These are phyloP conservation scores for Penicillium soppii DNA, from an alignment of 495 filamentous ascomycete genomes.

Conservation along the genomic window DNA sequence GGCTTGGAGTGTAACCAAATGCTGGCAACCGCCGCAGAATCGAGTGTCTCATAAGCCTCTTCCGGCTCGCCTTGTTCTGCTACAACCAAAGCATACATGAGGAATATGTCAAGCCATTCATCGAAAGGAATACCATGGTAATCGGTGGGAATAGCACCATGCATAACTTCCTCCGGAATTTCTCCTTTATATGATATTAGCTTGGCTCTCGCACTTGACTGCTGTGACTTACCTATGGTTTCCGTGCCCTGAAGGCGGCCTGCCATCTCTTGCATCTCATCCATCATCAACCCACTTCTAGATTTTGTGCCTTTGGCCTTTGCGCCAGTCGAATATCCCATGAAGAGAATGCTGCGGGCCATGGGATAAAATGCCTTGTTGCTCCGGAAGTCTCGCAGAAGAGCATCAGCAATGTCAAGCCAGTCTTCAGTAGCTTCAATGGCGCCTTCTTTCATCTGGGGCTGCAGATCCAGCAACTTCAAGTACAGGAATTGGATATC, in stretches of 20 bases:
- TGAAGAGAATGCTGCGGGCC: slow-evolving; percentile 66
- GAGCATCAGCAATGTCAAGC: slow-evolving; percentile 69
- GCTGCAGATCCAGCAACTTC: slow-evolving; percentile 52
- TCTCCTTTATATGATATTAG: slow-evolving; percentile 19
- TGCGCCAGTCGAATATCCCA: slow-evolving; percentile 58
- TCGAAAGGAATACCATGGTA: slow-evolving; percentile 80
- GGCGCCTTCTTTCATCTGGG: slow-evolving; percentile 51
- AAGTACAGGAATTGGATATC: slow-evolving; percentile 58
- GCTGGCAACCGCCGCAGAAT: slow-evolving; percentile 69
- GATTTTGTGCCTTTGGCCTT: slow-evolving; percentile 41
- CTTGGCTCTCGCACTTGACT: neutral
- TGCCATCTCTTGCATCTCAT: slow-evolving; percentile 69
- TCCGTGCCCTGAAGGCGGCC: slow-evolving; percentile 58
- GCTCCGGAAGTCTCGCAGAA: slow-evolving; percentile 77
- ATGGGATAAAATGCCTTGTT: slow-evolving; percentile 76
- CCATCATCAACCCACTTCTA: slow-evolving; percentile 36
- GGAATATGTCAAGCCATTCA: slow-evolving; percentile 87
- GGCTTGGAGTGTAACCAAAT: slow-evolving; percentile 71
- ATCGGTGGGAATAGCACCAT: slow-evolving; percentile 50
- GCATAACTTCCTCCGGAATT: slow-evolving; percentile 26
- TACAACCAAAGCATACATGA: slow-evolving; percentile 75
- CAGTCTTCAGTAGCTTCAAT: slow-evolving; percentile 58
- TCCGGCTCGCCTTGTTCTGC: slow-evolving; percentile 57
- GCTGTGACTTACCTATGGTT: slow-evolving; percentile 45
- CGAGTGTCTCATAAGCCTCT: slow-evolving; percentile 74